Evolutionary conservation across 768 basidiomycete genomes (phyloP).

Genomic region (Serendipita vermifera): DNA sequence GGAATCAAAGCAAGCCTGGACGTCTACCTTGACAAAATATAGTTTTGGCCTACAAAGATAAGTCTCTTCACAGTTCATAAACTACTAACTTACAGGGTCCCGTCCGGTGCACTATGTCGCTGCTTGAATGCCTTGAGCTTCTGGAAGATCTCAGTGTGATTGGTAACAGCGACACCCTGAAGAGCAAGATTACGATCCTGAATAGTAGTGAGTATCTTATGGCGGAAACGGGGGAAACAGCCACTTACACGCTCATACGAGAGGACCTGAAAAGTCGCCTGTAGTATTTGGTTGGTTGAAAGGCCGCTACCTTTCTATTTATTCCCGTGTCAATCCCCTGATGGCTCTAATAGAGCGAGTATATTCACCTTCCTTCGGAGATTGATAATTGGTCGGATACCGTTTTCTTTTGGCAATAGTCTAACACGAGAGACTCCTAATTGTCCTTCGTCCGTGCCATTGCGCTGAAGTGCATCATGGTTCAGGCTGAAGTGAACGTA

Average conservation of each 20-base stretch:
- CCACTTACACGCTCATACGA: slow-evolving; percentile 77
- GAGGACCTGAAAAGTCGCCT: slow-evolving; percentile 73
- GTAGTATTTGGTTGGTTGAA: slow-evolving; percentile 82
- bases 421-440: slow-evolving; percentile 80
- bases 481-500: slow-evolving; percentile 4
- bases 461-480: slow-evolving; percentile 50
- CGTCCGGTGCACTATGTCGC: slow-evolving; percentile 30
- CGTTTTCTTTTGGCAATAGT: slow-evolving; percentile 85
- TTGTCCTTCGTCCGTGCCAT: slow-evolving; percentile 55
- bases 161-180: slow-evolving; percentile 72
- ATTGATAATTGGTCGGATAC: slow-evolving; percentile 91
- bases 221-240: too few species aligned
- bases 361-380: slow-evolving; percentile 34
- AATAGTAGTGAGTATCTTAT: not conserved
- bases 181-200: slow-evolving; percentile 47
- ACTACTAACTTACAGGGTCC: slow-evolving; percentile 37
- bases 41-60: slow-evolving; percentile 51
- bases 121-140: slow-evolving; percentile 63
- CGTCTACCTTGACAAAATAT: slow-evolving; percentile 95
- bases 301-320: slow-evolving; percentile 28
- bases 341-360: slow-evolving; percentile 12
- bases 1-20: slow-evolving; percentile 91
- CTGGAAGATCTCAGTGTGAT: slow-evolving; percentile 67
- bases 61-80: slow-evolving; percentile 7
- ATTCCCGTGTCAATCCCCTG: not conserved